A percentile compares a stretch with the other conserved stretches of the same genome.
Conservation (phyloP, 1,284 basidiomycete species). For the Trichosporon ovoides region DNA sequence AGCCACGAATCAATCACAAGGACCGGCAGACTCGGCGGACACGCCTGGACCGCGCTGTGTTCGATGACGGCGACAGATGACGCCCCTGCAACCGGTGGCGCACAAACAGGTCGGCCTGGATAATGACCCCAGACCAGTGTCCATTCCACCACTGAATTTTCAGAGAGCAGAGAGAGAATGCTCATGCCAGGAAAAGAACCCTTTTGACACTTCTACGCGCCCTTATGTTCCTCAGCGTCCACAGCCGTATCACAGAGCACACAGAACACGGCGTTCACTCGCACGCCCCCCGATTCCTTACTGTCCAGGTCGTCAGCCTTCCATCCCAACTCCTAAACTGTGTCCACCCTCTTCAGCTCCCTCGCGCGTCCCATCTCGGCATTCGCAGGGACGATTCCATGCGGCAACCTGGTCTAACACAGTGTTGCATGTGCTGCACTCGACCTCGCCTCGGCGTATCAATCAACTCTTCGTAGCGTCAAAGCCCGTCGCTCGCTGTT, state of each 20-base stretch:
- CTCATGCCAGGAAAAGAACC: no score
- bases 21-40: no score
- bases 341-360: no score
- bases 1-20: no score
- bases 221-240: no score
- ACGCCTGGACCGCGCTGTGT: no score
- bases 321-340: background rate
- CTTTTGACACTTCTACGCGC: no score
- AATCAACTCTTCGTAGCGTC: background rate
- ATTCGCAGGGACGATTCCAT: slow-evolving; percentile 5
- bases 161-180: no score
- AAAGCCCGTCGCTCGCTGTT: no score
- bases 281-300: background rate
- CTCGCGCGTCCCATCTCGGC: background rate
- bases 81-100: background rate
- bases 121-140: background rate
- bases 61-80: no score
- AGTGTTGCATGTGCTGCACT: background rate
- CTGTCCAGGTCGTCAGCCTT: background rate
- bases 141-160: background rate
- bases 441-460: background rate
- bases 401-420: background rate
- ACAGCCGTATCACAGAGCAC: background rate
- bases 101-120: background rate
- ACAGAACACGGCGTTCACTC: no score